A percentile compares a stretch with the other conserved stretches of the same genome.
phyloP scores from a whole-genome alignment of 2,329 filamentous ascomycete species.

The Remersonia thermophila region DNA sequence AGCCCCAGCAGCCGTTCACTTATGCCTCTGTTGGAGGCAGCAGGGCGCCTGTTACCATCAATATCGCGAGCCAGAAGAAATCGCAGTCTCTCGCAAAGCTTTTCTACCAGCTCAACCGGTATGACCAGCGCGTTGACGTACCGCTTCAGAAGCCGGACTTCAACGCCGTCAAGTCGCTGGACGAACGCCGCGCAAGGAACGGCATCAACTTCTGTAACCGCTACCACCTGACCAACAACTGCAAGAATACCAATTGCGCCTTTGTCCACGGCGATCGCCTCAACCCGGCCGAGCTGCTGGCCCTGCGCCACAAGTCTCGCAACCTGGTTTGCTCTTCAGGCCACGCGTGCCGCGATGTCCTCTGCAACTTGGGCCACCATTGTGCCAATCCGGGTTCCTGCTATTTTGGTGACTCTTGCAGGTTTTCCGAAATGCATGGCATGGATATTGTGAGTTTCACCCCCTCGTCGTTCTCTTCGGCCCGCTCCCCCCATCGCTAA shows the following conservation, averaged over 20 bases:
- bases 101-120: constrained; percentile 21
- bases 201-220: constrained; percentile 18
- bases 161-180: constrained; percentile 13
- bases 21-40: constrained; percentile 13
- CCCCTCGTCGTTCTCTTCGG: not conserved
- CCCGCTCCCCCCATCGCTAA: too few relatives aligned
- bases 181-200: constrained; percentile 11
- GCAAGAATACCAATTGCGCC: constrained; percentile 12
- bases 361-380: constrained; percentile 16
- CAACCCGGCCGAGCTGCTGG: constrained; percentile 9
- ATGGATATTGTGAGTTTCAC: constrained; percentile 17
- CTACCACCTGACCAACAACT: constrained; percentile 14
- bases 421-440: constrained; percentile 14
- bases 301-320: constrained; percentile 13
- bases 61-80: constrained; percentile 18
- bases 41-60: constrained; percentile 15
- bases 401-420: constrained; percentile 12
- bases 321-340: constrained; percentile 11
- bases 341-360: constrained; percentile 10
- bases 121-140: constrained; percentile 22
- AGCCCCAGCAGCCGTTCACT: constrained; percentile 4
- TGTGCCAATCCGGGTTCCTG: constrained; percentile 14
- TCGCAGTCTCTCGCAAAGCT: constrained; percentile 5
- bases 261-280: constrained; percentile 14
- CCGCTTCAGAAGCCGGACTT: constrained; percentile 17